Conservation (phyloP, 1,139 yeast genomes). For the Barnettozyma hawaiiensis region DNA sequence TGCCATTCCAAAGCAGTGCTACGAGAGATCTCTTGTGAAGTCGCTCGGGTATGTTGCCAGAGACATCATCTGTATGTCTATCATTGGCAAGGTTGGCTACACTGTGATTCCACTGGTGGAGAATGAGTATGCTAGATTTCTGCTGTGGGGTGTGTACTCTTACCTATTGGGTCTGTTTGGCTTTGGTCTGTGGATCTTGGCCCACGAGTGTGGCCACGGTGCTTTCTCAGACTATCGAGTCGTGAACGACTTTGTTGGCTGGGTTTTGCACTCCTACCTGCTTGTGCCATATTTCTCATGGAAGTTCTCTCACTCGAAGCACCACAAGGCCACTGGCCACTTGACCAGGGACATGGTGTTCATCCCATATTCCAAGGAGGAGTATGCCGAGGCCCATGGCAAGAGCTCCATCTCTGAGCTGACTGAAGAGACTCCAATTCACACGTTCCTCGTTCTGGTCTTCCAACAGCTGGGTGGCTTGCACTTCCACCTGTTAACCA, state of each 20-base stretch:
- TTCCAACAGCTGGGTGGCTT: constrained; percentile 54
- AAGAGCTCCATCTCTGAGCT: constrained; percentile 38
- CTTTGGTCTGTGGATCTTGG: constrained; percentile 58
- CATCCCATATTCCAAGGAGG: constrained; percentile 48
- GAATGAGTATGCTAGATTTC: constrained; percentile 33
- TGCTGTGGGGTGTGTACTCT: constrained; percentile 39
- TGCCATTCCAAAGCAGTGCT: constrained; percentile 59
- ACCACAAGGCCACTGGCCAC: constrained; percentile 62
- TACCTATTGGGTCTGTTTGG: constrained; percentile 41
- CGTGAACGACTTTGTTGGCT: constrained; percentile 54
- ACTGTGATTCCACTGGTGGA: constrained; percentile 42
- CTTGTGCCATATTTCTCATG: constrained; percentile 59
- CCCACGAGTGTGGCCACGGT: constrained; percentile 64
- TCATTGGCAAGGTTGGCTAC: constrained; percentile 39
- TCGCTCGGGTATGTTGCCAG: constrained; percentile 54
- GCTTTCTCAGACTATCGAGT: constrained; percentile 52
- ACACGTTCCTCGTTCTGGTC: constrained; percentile 39
- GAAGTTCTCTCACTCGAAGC: constrained; percentile 57
- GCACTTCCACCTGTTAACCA: constrained; percentile 42
- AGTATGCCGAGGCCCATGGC: constrained; percentile 32
- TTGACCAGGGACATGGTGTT: constrained; percentile 57
- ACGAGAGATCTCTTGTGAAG: constrained; percentile 44
- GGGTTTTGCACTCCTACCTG: constrained; percentile 54
- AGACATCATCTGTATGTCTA: constrained; percentile 42
- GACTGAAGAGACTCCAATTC: constrained; percentile 50